Conservation (phyloP, 2,329 filamentous ascomycete species). For the Penicillium psychrosexuale region DNA sequence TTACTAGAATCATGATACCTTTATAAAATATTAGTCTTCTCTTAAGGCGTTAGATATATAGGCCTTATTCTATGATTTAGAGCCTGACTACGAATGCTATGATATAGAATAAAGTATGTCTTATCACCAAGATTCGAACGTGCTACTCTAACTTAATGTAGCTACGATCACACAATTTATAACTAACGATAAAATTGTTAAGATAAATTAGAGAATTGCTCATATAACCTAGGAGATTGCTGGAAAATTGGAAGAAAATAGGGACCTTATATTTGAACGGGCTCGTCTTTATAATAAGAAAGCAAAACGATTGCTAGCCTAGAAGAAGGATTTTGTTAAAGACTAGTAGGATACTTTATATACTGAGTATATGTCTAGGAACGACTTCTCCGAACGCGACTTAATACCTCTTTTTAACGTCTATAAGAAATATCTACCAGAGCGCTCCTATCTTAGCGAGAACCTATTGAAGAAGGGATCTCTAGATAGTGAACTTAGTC, state of each 20-base stretch:
- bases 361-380: constrained; percentile 20
- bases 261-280: constrained; percentile 6
- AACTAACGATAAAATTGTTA: constrained; percentile 9
- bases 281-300: constrained; percentile 19
- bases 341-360: constrained; percentile 21
- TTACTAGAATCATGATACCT: constrained; percentile 18
- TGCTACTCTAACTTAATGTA: constrained; percentile 15
- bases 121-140: constrained; percentile 18
- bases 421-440: constrained; percentile 21
- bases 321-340: constrained; percentile 13
- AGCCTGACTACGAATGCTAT: constrained; percentile 19
- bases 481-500: constrained; percentile 19
- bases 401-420: constrained; percentile 19
- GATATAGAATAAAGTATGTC: constrained; percentile 24
- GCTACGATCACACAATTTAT: constrained; percentile 13
- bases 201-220: constrained; percentile 15
- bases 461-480: constrained; percentile 16
- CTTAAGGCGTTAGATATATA: constrained; percentile 22
- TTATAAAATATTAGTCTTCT: constrained; percentile 19
- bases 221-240: constrained; percentile 14
- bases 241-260: constrained; percentile 9
- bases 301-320: constrained; percentile 13
- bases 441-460: constrained; percentile 9
- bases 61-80: constrained; percentile 18
- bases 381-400: constrained; percentile 18